A percentile compares a stretch with the other conserved stretches of the same genome.
Evolutionary conservation across 345 rosid species (phyloP).

Genomic region (Brassica nigra): DNA sequence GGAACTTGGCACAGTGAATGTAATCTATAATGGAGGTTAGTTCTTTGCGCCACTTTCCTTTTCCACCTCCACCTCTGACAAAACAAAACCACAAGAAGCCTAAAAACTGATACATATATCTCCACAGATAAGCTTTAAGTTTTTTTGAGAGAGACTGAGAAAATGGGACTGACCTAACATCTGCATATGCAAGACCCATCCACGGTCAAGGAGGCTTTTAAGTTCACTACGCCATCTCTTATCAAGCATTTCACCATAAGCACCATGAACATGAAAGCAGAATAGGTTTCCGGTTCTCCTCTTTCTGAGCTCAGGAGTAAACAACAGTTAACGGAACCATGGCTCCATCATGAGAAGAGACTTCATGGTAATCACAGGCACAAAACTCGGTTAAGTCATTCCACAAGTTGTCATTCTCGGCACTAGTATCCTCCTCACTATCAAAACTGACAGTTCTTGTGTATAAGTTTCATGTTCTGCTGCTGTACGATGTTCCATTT

Average conservation of each 20-base stretch:
- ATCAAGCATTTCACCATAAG: conserved; percentile 88
- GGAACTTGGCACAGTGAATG: conserved; percentile 75
- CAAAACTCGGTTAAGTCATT: conserved; percentile 92
- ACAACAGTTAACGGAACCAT: conserved; percentile 77
- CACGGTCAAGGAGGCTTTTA: conserved; percentile 97
- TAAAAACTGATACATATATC: not conserved
- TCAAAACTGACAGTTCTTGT: conserved; percentile 33
- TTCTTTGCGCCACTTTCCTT: conserved; percentile 85
- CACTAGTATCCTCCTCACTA: conserved; percentile 43
- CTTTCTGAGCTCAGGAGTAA: conserved; percentile 57
- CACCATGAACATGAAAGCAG: conserved; percentile 93
- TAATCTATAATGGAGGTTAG: conserved; percentile 71
- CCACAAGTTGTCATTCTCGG: conserved; percentile 73
- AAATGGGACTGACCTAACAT: conserved; percentile 71
- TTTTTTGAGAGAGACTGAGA: conserved; percentile 21
- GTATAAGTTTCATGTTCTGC: conserved; percentile 55
- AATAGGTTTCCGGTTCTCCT: conserved; percentile 56
- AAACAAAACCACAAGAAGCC: conserved; percentile 18
- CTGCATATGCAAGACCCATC: conserved; percentile 97
- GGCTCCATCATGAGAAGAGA: conserved; percentile 73
- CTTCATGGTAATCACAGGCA: conserved; percentile 67
- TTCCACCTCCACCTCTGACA: conserved; percentile 94
- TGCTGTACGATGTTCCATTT: conserved; percentile 89
- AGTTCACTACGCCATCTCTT: conserved; percentile 90
- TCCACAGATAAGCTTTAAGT: not conserved